Base-by-base conservation (phyloP, 306 rosid genomes). In the Chamaecrista fasciculata region DNA sequence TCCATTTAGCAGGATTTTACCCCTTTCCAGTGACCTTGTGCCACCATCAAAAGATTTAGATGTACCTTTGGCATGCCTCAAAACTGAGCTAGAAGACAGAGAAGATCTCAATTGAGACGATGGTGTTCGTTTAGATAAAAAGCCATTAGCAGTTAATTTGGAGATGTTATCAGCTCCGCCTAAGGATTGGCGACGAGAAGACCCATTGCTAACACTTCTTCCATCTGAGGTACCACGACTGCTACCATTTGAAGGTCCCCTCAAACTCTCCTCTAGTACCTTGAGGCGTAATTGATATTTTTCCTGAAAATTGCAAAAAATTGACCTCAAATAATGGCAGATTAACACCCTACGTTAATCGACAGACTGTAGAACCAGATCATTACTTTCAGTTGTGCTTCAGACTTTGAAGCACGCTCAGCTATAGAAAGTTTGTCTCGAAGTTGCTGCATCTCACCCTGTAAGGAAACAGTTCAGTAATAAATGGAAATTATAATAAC, bases 391-490 rank as follows among this genome's bases (percentile, higher is more conserved):
- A 95, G 84, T 75, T 85, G 97, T 25, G 96, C 97, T 89, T 95
- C 99, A 58, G 85, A 85, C 81, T 86, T 91, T 60, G 97, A 90
- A 73, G 97, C 28, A 65, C 97, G 89, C 80, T 95, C 99, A 40
- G 86, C 39, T 78, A 83, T 87, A 49, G 89, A 85, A 68, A 95
- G 96, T 85, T 91, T 95, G 72, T 95, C 99, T 52, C 97, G 89
- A 29, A 95, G 97, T 76, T 95, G 97, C 70, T 91, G 99, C 99
- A 95, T 95, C 78, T 95, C 99, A 53, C 99, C 96, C 97, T 91
- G 60, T 12, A 73, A 78, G 56, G 52, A 80, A 39, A 64, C 6
- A 72, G 80, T 72, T 66, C 53, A 40, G 65, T 34, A 71, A 20
- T 73, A 50, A 67, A 36, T 28, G 5, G 37, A 81, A 73, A 72